Base-by-base conservation (phyloP, 2,329 filamentous ascomycete species). In the Mariannaea sp. region DNA sequence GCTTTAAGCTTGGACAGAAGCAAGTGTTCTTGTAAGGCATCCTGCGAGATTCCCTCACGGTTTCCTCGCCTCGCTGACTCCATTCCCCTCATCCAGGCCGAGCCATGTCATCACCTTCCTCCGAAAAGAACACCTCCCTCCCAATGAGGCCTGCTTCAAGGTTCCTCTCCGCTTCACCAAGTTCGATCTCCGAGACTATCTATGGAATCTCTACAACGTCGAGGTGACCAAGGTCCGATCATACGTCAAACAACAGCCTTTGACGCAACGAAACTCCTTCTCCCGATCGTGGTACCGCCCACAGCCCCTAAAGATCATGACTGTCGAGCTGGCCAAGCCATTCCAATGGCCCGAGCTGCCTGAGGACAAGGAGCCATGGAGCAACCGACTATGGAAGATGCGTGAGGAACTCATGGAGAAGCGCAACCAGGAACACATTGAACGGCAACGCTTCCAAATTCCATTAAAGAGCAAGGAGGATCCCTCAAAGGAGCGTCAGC, bases 111-210 rank as follows among this genome's bases (percentile, higher is more conserved):
- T 97, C 68, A 87, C 88, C 56, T 83, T 97, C 67, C 78, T 96
- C 65, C 88, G 80, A 62, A 88, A 86, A 53, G 83, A 85, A 24
- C 80, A 83, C 62, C 82, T 89, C 48, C 87, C 90, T 7, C 85
- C 92, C 16, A 88, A 86, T 71, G 91, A 90, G 71, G 94, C 93
- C 59, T 88, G 86, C 66, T 99, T 99, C 83, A 81, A 87, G 67
- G 93, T 97, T 26, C 94, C 94, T 9, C 82, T 97, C 65, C 86
- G 84, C 65, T 92, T 97, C 80, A 96, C 91, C 80, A 99, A 99
- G 77, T 87, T 97, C 73, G 94, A 99, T 72, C 77, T 99, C 35
- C 90, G 92, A 73, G 92, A 97, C 77, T 99, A 97, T 78, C 87
- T 99, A 57, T 89, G 84, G 77, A 86, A 96, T 72, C 83, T 83